Conservation (phyloP, 2,329 filamentous ascomycete genomes). For the Stachybotrys chlorohalonatus region DNA sequence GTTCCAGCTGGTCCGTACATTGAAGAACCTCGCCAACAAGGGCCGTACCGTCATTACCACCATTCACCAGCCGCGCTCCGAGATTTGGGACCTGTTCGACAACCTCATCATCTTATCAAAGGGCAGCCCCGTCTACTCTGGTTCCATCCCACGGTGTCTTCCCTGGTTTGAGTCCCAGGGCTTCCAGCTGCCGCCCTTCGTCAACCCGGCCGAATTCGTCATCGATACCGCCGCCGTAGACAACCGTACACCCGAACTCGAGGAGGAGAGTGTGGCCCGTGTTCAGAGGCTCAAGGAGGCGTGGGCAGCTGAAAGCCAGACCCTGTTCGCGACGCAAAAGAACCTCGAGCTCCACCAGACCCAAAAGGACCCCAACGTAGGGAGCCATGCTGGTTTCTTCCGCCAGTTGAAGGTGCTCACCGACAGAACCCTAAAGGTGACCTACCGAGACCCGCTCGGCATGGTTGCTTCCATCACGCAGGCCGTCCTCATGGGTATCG, state of each 20-base stretch:
- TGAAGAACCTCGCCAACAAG: conserved; percentile 58
- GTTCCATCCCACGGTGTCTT: conserved; percentile 46
- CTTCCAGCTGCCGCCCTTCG: conserved; percentile 57
- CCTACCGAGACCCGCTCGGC: conserved; percentile 68
- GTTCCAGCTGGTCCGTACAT: conserved; percentile 60
- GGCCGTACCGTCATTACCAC: conserved; percentile 65
- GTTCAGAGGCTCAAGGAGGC: conserved; percentile 52
- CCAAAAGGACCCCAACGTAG: conserved; percentile 12
- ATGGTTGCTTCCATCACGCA: conserved; percentile 63
- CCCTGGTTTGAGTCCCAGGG: conserved; percentile 55
- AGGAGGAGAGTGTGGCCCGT: conserved; percentile 47
- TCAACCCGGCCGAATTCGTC: conserved; percentile 69
- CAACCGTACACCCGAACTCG: conserved; percentile 58
- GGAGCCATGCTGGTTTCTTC: conserved; percentile 44
- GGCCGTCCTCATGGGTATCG: conserved; percentile 60
- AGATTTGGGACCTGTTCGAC: conserved; percentile 73
- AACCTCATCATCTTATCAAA: conserved; percentile 59
- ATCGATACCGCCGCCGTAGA: conserved; percentile 70
- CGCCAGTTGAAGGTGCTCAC: conserved; percentile 60
- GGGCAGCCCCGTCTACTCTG: conserved; percentile 61
- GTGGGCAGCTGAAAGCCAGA: conserved; percentile 40
- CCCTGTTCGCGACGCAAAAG: conserved; percentile 12
- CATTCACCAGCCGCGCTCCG: conserved; percentile 69
- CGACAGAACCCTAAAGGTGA: conserved; percentile 59
- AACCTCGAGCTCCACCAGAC: conserved; percentile 1